Evolutionary conservation across 345 rosid species (phyloP).

Genomic region (Geranium rotundifolium): DNA sequence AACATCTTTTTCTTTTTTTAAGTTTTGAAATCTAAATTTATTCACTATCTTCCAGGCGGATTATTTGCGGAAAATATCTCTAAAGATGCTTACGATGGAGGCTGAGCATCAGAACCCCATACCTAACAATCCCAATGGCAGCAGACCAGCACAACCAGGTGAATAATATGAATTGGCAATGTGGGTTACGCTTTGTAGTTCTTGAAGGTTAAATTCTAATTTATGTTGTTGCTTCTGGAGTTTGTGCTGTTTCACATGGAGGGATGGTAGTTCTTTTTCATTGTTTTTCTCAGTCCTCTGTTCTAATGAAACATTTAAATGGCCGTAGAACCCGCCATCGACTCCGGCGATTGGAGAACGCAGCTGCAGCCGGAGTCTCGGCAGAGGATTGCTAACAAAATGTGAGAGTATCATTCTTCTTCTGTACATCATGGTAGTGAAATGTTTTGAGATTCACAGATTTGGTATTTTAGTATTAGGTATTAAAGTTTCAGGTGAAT

Average conservation of each 20-base stretch:
- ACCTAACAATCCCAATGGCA: conserved; percentile 33
- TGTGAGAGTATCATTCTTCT: not conserved
- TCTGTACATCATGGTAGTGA: not conserved
- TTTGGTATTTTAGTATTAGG: not conserved
- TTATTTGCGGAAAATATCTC: conserved; percentile 64
- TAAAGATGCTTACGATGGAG: conserved; percentile 80
- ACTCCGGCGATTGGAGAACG: not conserved
- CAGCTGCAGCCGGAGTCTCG: not conserved
- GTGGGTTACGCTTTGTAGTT: not conserved
- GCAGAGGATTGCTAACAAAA: not conserved
- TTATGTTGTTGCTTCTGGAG: not conserved
- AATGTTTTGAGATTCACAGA: not conserved
- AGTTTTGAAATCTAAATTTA: not conserved
- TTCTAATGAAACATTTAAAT: not conserved
- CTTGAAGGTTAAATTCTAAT: not conserved
- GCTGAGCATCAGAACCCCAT: conserved; percentile 41
- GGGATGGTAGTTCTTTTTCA: not conserved
- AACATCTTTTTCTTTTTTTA: too few species aligned
- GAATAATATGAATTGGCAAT: conserved; percentile 8
- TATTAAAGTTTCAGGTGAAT: not conserved
- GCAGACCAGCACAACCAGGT: conserved; percentile 52
- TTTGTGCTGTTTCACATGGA: not conserved
- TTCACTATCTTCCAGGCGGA: conserved; percentile 42
- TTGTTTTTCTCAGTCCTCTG: not conserved
- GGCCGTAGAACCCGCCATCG: conserved; percentile 20